Evolutionary conservation across 306 rosid species (phyloP).

Genomic region (Hippophae gyantsensis): DNA sequence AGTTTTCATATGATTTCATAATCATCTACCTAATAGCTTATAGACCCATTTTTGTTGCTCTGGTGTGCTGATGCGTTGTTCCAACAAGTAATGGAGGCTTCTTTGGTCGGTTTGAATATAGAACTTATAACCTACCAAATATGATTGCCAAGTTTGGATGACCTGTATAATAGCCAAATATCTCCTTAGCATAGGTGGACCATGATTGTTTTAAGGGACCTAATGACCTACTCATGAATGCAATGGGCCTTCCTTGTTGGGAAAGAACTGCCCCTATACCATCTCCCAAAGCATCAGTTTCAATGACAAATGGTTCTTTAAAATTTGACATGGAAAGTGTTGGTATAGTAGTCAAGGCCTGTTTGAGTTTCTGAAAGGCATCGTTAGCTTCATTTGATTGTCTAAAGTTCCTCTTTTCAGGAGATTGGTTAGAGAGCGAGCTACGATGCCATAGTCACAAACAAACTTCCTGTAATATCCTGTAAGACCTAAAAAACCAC

Average conservation of each 20-base stretch:
- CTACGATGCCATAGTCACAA: too few species aligned
- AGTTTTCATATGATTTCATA: not conserved
- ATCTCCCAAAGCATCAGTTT: fast-evolving
- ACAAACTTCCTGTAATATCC: too few species aligned
- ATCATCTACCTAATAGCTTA: not conserved
- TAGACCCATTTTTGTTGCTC: not conserved
- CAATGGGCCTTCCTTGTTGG: not conserved
- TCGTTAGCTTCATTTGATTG: too few species aligned
- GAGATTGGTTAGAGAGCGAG: too few species aligned
- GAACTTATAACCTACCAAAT: not conserved
- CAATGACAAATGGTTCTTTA: too few species aligned
- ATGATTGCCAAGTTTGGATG: not conserved
- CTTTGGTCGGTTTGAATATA: not conserved
- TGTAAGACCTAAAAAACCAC: not conserved
- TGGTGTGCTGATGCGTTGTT: not conserved
- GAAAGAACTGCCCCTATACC: not conserved
- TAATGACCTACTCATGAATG: not conserved
- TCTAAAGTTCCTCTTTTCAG: too few species aligned
- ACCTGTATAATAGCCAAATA: not conserved
- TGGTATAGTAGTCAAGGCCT: too few species aligned
- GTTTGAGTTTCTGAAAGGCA: too few species aligned
- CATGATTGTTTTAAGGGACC: not conserved
- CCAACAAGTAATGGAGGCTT: not conserved
- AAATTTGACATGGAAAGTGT: too few species aligned
- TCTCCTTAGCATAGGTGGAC: not conserved